Conservation (phyloP, 2,329 filamentous ascomycete species). For the Xylariaceae sp. region DNA sequence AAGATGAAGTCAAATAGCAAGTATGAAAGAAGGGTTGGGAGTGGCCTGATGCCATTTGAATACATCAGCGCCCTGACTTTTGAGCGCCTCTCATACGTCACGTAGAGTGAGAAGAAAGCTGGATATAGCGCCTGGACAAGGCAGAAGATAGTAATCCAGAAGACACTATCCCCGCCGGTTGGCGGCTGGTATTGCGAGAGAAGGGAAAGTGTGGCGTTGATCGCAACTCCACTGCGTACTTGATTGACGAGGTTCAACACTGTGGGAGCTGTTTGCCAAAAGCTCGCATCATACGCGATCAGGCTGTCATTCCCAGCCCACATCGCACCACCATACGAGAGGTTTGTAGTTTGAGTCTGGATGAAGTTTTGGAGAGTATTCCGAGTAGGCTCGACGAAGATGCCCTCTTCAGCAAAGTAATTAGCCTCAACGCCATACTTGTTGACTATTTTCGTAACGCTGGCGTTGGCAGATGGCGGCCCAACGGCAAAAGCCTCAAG, state of each 20-base stretch:
- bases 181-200: slow-evolving; percentile 17
- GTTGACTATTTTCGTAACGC: not conserved
- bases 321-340: slow-evolving; percentile 17
- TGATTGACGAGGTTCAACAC: slow-evolving; percentile 22
- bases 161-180: slow-evolving; percentile 18
- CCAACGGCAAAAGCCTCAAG: not conserved
- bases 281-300: slow-evolving; percentile 13
- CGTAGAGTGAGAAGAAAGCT: slow-evolving; percentile 63
- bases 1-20: slow-evolving; percentile 60
- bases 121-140: slow-evolving; percentile 56
- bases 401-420: slow-evolving; percentile 1
- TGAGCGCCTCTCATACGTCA: slow-evolving; percentile 56
- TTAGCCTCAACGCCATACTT: not conserved
- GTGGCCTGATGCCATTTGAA: slow-evolving; percentile 62
- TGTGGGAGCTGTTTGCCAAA: not conserved
- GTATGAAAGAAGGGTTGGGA: slow-evolving; percentile 62
- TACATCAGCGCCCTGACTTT: slow-evolving; percentile 64
- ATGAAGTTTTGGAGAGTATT: slow-evolving; percentile 18
- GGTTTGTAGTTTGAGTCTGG: slow-evolving; percentile 8
- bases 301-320: slow-evolving; percentile 21
- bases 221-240: slow-evolving; percentile 15
- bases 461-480: not conserved
- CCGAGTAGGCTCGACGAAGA: slow-evolving; percentile 14
- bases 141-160: slow-evolving; percentile 26
- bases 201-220: slow-evolving; percentile 11